phyloP scores from a whole-genome alignment of 1,139 yeast genomes.

The Kurtzmaniella quercitrusa region DNA sequence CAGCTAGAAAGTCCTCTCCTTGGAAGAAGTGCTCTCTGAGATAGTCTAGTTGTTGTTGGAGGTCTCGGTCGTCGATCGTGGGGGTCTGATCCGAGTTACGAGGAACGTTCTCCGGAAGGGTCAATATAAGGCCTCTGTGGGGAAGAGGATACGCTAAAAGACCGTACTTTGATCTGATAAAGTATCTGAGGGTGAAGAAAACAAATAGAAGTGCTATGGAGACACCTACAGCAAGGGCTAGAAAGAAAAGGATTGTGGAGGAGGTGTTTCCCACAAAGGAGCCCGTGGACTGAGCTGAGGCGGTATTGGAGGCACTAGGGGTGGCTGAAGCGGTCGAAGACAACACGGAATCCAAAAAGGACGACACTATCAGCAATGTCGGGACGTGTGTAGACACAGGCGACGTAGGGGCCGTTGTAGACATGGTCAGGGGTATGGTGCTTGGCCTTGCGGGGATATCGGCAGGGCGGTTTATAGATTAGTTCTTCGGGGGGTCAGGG shows the following conservation, averaged over 20 bases:
- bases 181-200: slow-evolving; percentile 57
- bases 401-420: neutral
- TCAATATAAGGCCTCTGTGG: slow-evolving; percentile 16
- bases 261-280: slow-evolving; percentile 46
- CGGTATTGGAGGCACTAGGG: neutral
- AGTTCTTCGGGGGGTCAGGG: no score
- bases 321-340: no score
- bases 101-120: slow-evolving; percentile 4
- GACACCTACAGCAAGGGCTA: slow-evolving; percentile 62
- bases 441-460: no score
- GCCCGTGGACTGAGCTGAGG: neutral
- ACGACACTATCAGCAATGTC: neutral
- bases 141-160: slow-evolving; percentile 44
- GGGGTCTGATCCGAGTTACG: neutral
- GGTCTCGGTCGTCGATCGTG: slow-evolving; percentile 19
- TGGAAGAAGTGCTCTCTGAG: slow-evolving; percentile 28
- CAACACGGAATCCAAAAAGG: neutral
- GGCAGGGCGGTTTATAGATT: no score
- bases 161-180: slow-evolving; percentile 53
- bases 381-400: no score
- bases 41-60: slow-evolving; percentile 34
- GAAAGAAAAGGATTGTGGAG: slow-evolving; percentile 56
- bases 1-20: slow-evolving; percentile 28
- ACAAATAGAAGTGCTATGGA: slow-evolving; percentile 50
- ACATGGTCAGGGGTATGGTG: neutral